Conservation (phyloP, 208 protist genomes). For the Leishmania turanica region DNA sequence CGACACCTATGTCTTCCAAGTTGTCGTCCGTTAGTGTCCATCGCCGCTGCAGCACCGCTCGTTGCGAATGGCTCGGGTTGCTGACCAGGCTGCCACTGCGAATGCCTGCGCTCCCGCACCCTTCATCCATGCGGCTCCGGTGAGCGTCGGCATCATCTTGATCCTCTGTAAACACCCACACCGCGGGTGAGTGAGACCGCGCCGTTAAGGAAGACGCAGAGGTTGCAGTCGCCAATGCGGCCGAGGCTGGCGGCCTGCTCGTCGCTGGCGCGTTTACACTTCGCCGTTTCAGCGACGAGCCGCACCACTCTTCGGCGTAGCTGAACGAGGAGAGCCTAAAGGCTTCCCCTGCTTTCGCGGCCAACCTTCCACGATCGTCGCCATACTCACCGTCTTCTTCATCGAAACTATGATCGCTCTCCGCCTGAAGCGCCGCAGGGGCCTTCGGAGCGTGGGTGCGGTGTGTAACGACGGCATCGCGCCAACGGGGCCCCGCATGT, state of each 20-base stretch:
- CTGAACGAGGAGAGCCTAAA: background rate
- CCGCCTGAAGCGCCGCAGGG: background rate
- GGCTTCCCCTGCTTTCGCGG: background rate
- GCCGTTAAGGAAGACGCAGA: background rate
- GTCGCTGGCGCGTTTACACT: background rate
- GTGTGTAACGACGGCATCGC: conserved; percentile 5
- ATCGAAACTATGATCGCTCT: background rate
- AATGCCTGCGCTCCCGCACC: background rate
- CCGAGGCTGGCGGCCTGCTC: background rate
- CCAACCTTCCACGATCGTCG: background rate
- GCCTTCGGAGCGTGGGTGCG: background rate
- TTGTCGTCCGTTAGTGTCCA: background rate
- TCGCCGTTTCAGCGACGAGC: background rate
- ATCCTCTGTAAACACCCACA: conserved; percentile 26
- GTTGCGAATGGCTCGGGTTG: background rate
- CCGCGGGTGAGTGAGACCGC: conserved; percentile 14
- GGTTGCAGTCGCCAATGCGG: background rate
- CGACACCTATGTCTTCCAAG: background rate
- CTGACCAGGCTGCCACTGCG: background rate
- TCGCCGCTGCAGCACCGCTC: conserved; percentile 5
- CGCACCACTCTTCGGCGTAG: background rate
- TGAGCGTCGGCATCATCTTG: background rate
- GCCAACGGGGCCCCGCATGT: background rate
- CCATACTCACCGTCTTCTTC: background rate
- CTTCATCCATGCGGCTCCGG: background rate